These are phyloP conservation scores for Aspergillus sp. DNA, from an alignment of 2,329 filamentous ascomycete genomes.

Conservation along the genomic window DNA sequence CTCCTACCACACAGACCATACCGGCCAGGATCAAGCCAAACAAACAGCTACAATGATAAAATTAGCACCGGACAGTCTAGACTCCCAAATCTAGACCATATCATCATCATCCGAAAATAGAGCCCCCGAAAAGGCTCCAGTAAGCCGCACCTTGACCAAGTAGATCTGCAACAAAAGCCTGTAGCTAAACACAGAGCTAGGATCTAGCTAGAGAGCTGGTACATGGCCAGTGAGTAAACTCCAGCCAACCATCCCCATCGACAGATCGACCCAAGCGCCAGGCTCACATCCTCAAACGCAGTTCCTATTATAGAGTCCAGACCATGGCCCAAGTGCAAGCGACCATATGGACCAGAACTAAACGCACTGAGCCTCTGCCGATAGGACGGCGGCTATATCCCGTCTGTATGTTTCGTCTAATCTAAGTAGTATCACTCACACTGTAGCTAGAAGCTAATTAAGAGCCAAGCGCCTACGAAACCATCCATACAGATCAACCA, in stretches of 20 bases:
- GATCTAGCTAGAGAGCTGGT: too few relatives aligned
- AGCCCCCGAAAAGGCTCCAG: not conserved
- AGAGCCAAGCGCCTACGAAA: too few relatives aligned
- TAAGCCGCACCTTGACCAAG: too few relatives aligned
- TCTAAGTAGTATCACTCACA: too few relatives aligned
- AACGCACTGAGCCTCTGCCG: not conserved
- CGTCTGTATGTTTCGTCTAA: not conserved
- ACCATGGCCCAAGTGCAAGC: not conserved
- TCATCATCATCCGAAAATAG: constrained; percentile 2
- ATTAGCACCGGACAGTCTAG: not conserved
- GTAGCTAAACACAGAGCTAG: too few relatives aligned
- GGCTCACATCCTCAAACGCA: not conserved
- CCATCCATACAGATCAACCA: too few relatives aligned
- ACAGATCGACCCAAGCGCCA: not conserved
- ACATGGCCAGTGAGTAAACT: too few relatives aligned
- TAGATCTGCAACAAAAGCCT: too few relatives aligned
- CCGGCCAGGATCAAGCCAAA: too few relatives aligned
- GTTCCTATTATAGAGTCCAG: not conserved
- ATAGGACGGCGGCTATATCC: not conserved
- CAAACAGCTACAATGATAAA: not conserved
- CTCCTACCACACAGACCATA: too few relatives aligned
- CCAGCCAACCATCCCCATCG: not conserved
- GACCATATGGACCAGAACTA: too few relatives aligned
- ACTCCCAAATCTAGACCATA: not conserved
- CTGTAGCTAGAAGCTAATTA: too few relatives aligned